Evolutionary conservation across 805 yeast species (phyloP).

Genomic region (Scheffersomyces amazonensis): DNA sequence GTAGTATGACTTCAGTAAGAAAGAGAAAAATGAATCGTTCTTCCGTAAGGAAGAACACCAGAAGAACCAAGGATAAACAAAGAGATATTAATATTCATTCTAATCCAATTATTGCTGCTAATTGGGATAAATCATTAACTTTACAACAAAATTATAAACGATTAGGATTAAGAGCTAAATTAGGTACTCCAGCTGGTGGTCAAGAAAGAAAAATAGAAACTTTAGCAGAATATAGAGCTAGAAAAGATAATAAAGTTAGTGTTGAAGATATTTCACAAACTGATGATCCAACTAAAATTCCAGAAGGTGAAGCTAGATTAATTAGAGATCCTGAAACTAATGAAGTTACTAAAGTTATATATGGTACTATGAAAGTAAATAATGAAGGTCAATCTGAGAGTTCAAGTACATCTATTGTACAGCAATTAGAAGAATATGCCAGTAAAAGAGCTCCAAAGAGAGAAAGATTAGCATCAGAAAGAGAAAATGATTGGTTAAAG

Average conservation of each 20-base stretch:
- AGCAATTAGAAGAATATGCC: conserved; percentile 57
- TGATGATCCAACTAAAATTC: conserved; percentile 59
- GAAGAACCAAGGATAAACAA: conserved; percentile 68
- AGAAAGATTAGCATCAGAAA: conserved; percentile 58
- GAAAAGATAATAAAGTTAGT: conserved; percentile 17
- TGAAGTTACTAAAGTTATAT: conserved; percentile 60
- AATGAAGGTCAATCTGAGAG: conserved; percentile 18
- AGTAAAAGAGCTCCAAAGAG: conserved; percentile 44
- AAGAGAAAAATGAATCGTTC: conserved; percentile 80
- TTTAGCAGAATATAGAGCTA: conserved; percentile 32
- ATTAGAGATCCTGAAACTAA: conserved; percentile 64
- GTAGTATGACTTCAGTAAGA: conserved; percentile 67
- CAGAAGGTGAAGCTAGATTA: conserved; percentile 76
- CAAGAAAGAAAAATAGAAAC: conserved; percentile 54
- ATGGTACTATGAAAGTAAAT: conserved; percentile 57
- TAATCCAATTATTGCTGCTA: conserved; percentile 79
- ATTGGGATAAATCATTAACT: conserved; percentile 87
- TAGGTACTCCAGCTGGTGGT: conserved; percentile 78
- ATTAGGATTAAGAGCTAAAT: conserved; percentile 69
- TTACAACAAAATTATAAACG: conserved; percentile 81
- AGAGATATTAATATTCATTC: conserved; percentile 63
- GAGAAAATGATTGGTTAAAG: conserved; percentile 75
- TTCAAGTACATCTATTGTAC: conserved; percentile 57
- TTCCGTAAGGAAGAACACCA: conserved; percentile 64
- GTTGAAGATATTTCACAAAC: conserved; percentile 33